Percentiles rank a stretch among this genome's conserved stretches.
Conservation (phyloP, 108 stramenopile genomes). For the Schizochytrium sp. region DNA sequence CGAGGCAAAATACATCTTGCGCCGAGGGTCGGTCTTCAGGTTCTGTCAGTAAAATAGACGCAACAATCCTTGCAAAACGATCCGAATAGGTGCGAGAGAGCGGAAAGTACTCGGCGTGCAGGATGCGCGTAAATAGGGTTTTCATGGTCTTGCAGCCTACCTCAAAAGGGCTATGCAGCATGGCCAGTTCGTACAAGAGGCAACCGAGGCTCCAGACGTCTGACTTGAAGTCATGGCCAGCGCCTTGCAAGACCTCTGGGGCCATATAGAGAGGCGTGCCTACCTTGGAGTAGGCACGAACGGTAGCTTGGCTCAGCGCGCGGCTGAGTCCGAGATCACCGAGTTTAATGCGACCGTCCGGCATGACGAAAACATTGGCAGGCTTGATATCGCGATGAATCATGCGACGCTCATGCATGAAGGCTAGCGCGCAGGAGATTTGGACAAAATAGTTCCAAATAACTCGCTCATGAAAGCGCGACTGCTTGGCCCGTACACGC, state of each 20-base stretch:
- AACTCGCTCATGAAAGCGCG: conserved; percentile 31
- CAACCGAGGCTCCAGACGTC: conserved; percentile 40
- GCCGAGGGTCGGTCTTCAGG: background rate
- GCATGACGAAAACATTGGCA: conserved; percentile 48
- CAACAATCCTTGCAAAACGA: background rate
- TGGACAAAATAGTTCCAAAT: conserved; percentile 44
- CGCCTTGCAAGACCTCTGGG: conserved; percentile 33
- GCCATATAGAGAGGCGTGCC: conserved; percentile 49
- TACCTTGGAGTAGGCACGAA: conserved; percentile 20
- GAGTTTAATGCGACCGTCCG: conserved; percentile 22
- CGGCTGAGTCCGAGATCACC: conserved; percentile 38
- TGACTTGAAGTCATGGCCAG: conserved; percentile 19
- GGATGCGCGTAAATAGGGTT: background rate
- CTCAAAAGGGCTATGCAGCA: conserved; percentile 30
- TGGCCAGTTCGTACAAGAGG: conserved; percentile 32
- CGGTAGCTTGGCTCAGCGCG: conserved; percentile 18
- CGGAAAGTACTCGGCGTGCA: background rate
- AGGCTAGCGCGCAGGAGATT: conserved; percentile 39
- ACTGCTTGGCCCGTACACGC: background rate
- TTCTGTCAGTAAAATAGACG: background rate
- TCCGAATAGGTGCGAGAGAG: background rate
- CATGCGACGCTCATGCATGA: conserved; percentile 44
- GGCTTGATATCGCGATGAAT: conserved; percentile 54
- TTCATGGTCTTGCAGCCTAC: conserved; percentile 22
- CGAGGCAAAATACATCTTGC: background rate